Evolutionary conservation across 2,329 filamentous ascomycete genomes (phyloP).

Genomic region (Mariannaea sp.): DNA sequence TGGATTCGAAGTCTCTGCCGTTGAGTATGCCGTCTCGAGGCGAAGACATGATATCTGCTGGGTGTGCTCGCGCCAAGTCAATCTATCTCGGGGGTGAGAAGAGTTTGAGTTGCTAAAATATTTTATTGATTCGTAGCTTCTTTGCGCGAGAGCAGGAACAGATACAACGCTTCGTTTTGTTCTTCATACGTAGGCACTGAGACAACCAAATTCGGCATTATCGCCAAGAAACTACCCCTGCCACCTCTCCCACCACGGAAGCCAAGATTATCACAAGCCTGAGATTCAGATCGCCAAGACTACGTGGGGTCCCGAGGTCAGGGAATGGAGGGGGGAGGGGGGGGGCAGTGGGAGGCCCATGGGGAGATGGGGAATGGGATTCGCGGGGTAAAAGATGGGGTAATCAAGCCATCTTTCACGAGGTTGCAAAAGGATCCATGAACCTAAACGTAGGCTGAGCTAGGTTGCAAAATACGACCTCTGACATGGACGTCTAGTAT

Average conservation of each 20-base stretch:
- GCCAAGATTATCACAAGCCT: slow-evolving; percentile 9
- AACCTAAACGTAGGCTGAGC: background rate
- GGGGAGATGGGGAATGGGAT: too few species aligned
- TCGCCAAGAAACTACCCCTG: background rate
- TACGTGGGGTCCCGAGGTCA: slow-evolving; percentile 11
- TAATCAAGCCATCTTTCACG: background rate
- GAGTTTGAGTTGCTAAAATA: background rate
- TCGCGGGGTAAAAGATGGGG: slow-evolving; percentile 14
- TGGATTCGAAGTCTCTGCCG: slow-evolving; percentile 42
- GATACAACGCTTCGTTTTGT: slow-evolving; percentile 2
- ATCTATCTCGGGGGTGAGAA: too few species aligned
- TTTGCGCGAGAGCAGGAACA: too few species aligned
- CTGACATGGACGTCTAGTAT: too few species aligned
- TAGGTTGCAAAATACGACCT: too few species aligned
- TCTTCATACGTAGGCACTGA: background rate
- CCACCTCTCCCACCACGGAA: background rate
- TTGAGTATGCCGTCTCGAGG: slow-evolving; percentile 42
- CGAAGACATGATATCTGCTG: slow-evolving; percentile 39
- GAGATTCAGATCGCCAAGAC: background rate
- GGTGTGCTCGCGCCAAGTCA: background rate
- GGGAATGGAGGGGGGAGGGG: background rate
- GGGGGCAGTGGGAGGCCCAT: too few species aligned
- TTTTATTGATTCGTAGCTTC: background rate
- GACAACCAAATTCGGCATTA: background rate
- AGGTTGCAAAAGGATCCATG: slow-evolving; percentile 14